Evolutionary conservation across 225 moss, liverwort and hornwort species (phyloP), one percentile per base, ranked within the genome.

Genomic region (Climacium dendroides): DNA sequence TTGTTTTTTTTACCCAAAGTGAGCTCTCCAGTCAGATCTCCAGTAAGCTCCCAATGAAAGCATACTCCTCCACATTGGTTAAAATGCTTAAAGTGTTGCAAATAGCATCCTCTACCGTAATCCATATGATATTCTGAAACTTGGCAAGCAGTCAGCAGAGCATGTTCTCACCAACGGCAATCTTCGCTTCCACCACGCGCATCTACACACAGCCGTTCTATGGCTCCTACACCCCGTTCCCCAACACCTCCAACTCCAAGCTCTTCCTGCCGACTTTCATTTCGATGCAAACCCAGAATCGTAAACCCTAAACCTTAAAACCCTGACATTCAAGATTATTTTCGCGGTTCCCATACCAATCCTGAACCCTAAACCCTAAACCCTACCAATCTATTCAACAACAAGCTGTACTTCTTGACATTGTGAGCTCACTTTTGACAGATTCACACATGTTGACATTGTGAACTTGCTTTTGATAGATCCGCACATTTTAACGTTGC

Each of bases 151-250:
- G 92, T 88, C 94, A 82, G 73, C 95, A 95, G 28, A 97, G 89
- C 26, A 95, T 95, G 86, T 74, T 91, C 60, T 88, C 90, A 50
- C 93, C 93, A 41, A 75, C 80, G 52, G 87, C 80, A 80, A 94
- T 95, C 87, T 96, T 92, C 53, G 93, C 94, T 91, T 95, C 95
- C 43, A 94, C 90, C 50, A 96, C 95, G 47, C 95, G 93, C 95
- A 96, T 95, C 58, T 95, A 70, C 70, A 90, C 87, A 82, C 94
- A 91, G 41, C 91, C 94, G n/a, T 86, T 89, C 86, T 87, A 85
- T n/a, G 95, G 95, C 78, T 93, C 96, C 86, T 92, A 90, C 45
- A 93, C 90, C 32, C 87, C 71, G 72, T 94, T 83, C 93, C 83
- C 90, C 83, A 94, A 80, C 15, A 95, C 89, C 24, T 89, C 93